phyloP scores from a whole-genome alignment of 2,329 filamentous ascomycete genomes.

The Pyricularia grisea region DNA sequence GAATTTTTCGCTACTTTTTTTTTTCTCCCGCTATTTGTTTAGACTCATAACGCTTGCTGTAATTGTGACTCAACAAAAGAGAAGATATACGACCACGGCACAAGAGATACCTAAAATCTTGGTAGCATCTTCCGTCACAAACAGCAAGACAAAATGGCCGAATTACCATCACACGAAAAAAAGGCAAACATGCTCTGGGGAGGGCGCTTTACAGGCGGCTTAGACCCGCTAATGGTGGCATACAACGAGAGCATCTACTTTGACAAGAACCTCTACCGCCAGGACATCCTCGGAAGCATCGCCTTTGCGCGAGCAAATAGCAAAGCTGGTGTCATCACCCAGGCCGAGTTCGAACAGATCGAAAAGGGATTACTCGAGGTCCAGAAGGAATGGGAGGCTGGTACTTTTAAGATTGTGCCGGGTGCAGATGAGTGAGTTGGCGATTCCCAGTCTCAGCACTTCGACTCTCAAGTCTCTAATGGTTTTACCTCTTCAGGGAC shows the following conservation, averaged over 20 bases:
- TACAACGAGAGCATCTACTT: constrained; percentile 79
- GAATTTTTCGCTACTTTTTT: not conserved
- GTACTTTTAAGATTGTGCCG: constrained; percentile 39
- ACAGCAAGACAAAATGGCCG: constrained; percentile 12
- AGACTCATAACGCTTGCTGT: not conserved
- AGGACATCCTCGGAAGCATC: constrained; percentile 73
- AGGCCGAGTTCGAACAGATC: constrained; percentile 64
- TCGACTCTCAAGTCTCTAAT: constrained; percentile 10
- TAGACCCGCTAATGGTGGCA: constrained; percentile 77
- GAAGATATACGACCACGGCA: not conserved
- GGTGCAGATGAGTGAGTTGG: constrained; percentile 36
- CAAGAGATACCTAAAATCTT: not conserved
- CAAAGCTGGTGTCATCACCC: constrained; percentile 63
- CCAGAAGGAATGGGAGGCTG: constrained; percentile 41
- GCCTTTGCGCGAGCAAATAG: constrained; percentile 75
- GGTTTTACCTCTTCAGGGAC: constrained; percentile 12
- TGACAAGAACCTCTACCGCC: constrained; percentile 67
- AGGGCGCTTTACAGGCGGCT: constrained; percentile 53
- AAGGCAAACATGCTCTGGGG: constrained; percentile 31
- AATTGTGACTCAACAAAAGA: not conserved
- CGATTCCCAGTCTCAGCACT: constrained; percentile 2
- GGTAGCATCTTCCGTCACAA: not conserved
- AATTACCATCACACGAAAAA: constrained; percentile 22
- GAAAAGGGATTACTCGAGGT: constrained; percentile 58
- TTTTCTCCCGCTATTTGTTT: not conserved